Conservation (phyloP, 2,329 filamentous ascomycete genomes). For the Stachybotrys chartarum region DNA sequence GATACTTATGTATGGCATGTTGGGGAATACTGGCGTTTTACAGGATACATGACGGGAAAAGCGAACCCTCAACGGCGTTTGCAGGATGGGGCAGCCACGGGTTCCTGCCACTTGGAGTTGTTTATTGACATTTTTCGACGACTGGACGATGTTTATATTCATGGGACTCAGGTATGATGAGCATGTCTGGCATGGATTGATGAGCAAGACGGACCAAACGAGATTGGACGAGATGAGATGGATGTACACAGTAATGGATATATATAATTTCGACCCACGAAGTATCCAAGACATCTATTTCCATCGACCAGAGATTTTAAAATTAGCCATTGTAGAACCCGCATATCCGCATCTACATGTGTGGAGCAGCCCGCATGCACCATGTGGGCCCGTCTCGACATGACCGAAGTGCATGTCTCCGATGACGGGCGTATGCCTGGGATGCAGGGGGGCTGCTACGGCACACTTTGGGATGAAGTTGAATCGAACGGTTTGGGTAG, state of each 20-base stretch:
- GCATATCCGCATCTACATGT: too few species aligned
- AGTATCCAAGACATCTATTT: background rate
- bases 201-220: background rate
- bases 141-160: background rate
- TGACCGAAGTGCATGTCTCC: too few species aligned
- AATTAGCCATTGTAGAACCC: too few species aligned
- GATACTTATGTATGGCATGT: too few species aligned
- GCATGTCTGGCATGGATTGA: background rate
- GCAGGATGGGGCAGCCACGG: background rate
- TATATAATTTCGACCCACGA: background rate
- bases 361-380: too few species aligned
- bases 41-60: background rate
- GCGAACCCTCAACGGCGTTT: background rate
- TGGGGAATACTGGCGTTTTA: background rate
- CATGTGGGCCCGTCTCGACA: too few species aligned
- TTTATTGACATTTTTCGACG: background rate
- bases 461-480: background rate
- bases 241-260: background rate
- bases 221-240: too few species aligned
- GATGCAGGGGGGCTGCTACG: too few species aligned
- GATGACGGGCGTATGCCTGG: too few species aligned
- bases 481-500: background rate
- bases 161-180: background rate
- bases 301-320: background rate
- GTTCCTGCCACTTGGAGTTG: background rate